Evolutionary conservation across 768 basidiomycete genomes (phyloP).

Genomic region (Panellus pusillus): DNA sequence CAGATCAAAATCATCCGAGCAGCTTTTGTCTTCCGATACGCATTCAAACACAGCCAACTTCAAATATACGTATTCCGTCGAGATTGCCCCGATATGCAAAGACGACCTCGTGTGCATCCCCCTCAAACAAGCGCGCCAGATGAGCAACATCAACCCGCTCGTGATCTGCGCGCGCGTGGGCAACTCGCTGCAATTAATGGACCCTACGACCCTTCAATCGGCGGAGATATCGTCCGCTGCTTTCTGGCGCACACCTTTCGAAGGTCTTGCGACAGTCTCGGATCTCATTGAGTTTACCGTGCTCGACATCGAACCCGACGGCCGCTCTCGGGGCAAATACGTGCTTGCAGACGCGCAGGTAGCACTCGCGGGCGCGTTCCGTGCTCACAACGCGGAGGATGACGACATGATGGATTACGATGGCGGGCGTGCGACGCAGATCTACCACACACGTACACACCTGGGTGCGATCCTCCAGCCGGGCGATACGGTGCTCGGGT

Average conservation of each 20-base stretch:
- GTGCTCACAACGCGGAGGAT: conserved; percentile 31
- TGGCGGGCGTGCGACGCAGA: conserved; percentile 59
- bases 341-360: conserved; percentile 86
- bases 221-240: conserved; percentile 76
- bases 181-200: conserved; percentile 87
- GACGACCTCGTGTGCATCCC: conserved; percentile 95
- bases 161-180: conserved; percentile 90
- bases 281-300: conserved; percentile 95
- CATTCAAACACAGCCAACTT: conserved; percentile 93
- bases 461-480: conserved; percentile 90
- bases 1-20: conserved; percentile 92
- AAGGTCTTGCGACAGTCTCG: conserved; percentile 74
- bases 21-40: conserved; percentile 88
- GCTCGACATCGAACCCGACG: conserved; percentile 88
- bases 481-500: conserved; percentile 91
- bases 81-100: conserved; percentile 96
- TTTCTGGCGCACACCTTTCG: conserved; percentile 94
- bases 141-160: conserved; percentile 88
- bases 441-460: conserved; percentile 95
- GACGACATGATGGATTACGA: conserved; percentile 63
- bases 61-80: conserved; percentile 97
- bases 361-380: conserved; percentile 78
- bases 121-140: conserved; percentile 71
- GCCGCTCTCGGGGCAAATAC: conserved; percentile 65
- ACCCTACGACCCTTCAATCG: conserved; percentile 81